Evolutionary conservation across 2,329 filamentous ascomycete species (phyloP).

Genomic region (Xylariomycetidae sp.): DNA sequence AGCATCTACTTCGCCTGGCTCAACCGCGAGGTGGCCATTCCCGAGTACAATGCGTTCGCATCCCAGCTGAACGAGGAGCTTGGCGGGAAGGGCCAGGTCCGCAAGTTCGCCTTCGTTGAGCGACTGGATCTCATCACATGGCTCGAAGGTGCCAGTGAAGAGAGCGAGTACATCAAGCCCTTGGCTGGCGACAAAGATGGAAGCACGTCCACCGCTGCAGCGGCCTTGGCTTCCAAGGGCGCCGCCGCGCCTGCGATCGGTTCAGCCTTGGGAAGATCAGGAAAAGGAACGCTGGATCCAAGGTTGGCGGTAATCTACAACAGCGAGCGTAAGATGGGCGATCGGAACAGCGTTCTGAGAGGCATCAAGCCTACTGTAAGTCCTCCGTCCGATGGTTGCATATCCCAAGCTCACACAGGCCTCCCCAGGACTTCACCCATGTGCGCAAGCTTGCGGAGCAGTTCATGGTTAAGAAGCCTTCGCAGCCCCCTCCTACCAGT

Average conservation of each 20-base stretch:
- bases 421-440: conserved; percentile 80
- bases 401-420: conserved; percentile 5
- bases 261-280: conserved; percentile 43
- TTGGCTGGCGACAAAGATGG: conserved; percentile 60
- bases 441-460: conserved; percentile 78
- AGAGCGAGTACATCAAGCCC: conserved; percentile 88
- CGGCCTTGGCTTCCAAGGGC: conserved; percentile 32
- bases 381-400: conserved; percentile 7
- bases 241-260: conserved; percentile 34
- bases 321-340: conserved; percentile 84
- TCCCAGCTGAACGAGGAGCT: conserved; percentile 76
- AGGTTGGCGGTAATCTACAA: conserved; percentile 83
- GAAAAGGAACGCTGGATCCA: conserved; percentile 68
- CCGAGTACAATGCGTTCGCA: conserved; percentile 83
- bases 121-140: conserved; percentile 87
- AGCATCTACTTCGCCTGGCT: conserved; percentile 96
- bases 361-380: conserved; percentile 84
- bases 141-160: conserved; percentile 83
- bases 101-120: conserved; percentile 88
- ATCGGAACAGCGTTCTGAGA: conserved; percentile 80
- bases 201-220: conserved; percentile 34
- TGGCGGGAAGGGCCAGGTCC: conserved; percentile 61
- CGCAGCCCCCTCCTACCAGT: conserved; percentile 30
- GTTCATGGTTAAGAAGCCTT: conserved; percentile 62
- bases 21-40: conserved; percentile 83